Evolutionary conservation across 2,329 filamentous ascomycete genomes (phyloP).

Genomic region (Microdochium paspali): DNA sequence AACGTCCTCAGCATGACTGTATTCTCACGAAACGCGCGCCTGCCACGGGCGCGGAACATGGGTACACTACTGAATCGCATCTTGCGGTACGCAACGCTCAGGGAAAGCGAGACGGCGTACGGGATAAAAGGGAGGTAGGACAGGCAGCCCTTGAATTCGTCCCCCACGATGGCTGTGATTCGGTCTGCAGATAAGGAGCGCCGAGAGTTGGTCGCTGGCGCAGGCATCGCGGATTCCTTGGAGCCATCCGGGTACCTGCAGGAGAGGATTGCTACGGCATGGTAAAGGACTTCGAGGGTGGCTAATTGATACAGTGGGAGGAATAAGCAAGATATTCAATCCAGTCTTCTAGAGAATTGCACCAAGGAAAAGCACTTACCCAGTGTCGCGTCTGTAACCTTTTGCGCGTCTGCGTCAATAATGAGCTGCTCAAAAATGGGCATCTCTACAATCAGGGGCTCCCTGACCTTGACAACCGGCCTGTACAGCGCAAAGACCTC

Average conservation of each 20-base stretch:
- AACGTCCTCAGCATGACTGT: constrained; percentile 42
- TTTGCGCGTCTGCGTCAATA: constrained; percentile 40
- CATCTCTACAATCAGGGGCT: constrained; percentile 39
- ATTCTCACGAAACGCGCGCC: constrained; percentile 43
- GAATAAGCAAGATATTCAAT: background rate
- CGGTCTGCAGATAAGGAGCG: constrained; percentile 48
- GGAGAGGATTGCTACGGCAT: constrained; percentile 53
- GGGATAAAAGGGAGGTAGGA: constrained; percentile 47
- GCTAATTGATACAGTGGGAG: constrained; percentile 27
- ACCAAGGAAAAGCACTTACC: constrained; percentile 23
- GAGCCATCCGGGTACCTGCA: constrained; percentile 39
- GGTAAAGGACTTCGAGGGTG: constrained; percentile 54
- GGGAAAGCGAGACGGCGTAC: constrained; percentile 50
- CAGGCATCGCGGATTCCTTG: constrained; percentile 29
- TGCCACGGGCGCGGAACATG: constrained; percentile 47
- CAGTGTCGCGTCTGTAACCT: constrained; percentile 36
- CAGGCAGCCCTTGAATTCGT: constrained; percentile 36
- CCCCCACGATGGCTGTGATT: constrained; percentile 43
- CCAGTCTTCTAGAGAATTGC: background rate
- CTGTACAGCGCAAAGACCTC: constrained; percentile 52
- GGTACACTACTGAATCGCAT: constrained; percentile 52
- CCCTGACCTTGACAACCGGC: constrained; percentile 38
- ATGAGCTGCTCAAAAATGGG: constrained; percentile 50
- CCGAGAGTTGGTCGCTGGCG: constrained; percentile 42
- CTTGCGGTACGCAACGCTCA: constrained; percentile 54